phyloP scores from a whole-genome alignment of 1,284 basidiomycete species.

The Agroathelia rolfsii region DNA sequence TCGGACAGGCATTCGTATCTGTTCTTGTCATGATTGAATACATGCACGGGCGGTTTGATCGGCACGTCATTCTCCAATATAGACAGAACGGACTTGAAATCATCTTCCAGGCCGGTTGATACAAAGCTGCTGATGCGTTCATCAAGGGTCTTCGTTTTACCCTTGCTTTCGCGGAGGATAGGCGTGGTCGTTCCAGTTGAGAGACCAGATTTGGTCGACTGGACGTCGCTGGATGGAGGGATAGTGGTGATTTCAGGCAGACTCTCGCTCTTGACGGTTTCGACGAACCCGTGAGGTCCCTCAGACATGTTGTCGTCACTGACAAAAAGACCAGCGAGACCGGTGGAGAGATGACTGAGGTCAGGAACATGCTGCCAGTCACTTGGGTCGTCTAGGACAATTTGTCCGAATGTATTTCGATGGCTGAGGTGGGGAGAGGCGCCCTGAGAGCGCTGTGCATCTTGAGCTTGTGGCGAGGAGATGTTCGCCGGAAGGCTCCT shows the following conservation, averaged over 20 bases:
- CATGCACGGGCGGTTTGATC: slow-evolving; percentile 52
- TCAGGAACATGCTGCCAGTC: slow-evolving; percentile 52
- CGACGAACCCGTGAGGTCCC: slow-evolving; percentile 55
- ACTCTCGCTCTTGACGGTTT: slow-evolving; percentile 48
- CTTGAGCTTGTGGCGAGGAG: too few relatives aligned
- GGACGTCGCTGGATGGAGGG: slow-evolving; percentile 11
- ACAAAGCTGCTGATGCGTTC: too few relatives aligned
- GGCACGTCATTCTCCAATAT: slow-evolving; percentile 40
- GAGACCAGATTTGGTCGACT: slow-evolving; percentile 17
- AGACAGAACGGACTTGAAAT: slow-evolving; percentile 48
- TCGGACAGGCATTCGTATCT: too few relatives aligned
- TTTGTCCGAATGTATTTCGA: slow-evolving; percentile 47
- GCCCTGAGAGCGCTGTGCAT: too few relatives aligned
- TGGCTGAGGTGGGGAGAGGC: slow-evolving; percentile 23
- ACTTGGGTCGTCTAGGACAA: slow-evolving; percentile 47
- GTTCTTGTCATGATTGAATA: too few relatives aligned
- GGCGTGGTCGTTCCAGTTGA: too few relatives aligned
- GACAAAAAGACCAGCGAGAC: too few relatives aligned
- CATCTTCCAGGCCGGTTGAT: slow-evolving; percentile 24
- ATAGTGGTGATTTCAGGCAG: too few relatives aligned
- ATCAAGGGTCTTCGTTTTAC: slow-evolving; percentile 25
- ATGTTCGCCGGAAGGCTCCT: slow-evolving; percentile 29
- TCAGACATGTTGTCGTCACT: slow-evolving; percentile 19
- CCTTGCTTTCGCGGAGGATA: slow-evolving; percentile 43
- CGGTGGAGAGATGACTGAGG: too few relatives aligned